Evolutionary conservation across 306 rosid species (phyloP), one percentile per base, ranked within the genome.

Genomic region (Elaeagnus macrophylla): DNA sequence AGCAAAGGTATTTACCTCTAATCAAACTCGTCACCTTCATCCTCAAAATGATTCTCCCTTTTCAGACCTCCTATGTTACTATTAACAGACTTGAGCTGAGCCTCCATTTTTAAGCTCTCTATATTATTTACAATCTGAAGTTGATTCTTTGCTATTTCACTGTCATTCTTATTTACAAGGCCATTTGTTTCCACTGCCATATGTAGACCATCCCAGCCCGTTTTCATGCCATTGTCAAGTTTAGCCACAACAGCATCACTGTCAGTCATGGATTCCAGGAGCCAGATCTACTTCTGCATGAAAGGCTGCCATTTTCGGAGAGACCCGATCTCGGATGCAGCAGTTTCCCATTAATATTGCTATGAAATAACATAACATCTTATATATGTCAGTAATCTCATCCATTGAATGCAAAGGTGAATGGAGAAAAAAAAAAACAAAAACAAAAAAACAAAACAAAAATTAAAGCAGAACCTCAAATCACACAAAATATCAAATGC

Each of bases 21-120:
- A 71, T 73, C 80, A 68, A 66, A 65, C 53, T 70, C 75, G 41
- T 65, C 76, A 42, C 53, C 74, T 57, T 59, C 43, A 37, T 73
- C 84, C 69, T 81, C 89, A 69, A 73, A 73, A 65, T 69, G 94
- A 74, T 84, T 80, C 84, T 68, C 89, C 96, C 77, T 45, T 75
- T 72, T 75, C 79, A 73, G 75, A 75, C 78, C 73, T 54, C 75
- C 62, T 75, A 61, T 71, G 75, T 77, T 69, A 73, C 59, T 87
- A 87, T 93, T 75, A 82, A 93, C 95, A 82, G 39, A 67, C 82
- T 77, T 82, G 86, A 79, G 84, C 48, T 73, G 89, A 81, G 84
- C 83, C 70, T 68, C 82, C 74, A 25, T 71, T 77, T 55, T 79
- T 53, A 71, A 73, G 82, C 77, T 73, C 83, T 78, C 95, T 76